Evolutionary conservation across 805 yeast species (phyloP), one percentile per base, ranked within the genome.

Genomic region (Candida hispaniensis): DNA sequence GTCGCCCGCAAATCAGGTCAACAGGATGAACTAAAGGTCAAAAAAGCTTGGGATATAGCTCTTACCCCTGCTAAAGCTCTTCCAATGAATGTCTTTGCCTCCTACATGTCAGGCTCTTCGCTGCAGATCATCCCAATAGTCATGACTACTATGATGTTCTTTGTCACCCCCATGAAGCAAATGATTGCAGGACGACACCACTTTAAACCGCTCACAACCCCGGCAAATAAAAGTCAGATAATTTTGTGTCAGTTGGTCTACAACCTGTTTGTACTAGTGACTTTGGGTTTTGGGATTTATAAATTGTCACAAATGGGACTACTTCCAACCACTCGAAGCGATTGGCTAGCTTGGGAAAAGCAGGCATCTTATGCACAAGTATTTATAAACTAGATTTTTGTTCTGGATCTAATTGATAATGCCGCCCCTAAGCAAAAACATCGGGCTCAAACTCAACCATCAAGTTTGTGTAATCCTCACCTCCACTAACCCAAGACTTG

Each of bases 261-360:
- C 46, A 43, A 73, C 5, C 42, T 60, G 7, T 59, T 66, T 39
- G 71, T 69, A 41, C 26, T 74, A 26, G 66, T 69, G 4, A 67
- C 75, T 34, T 61, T 86, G 59, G 69, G 64, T 3, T 71, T 83
- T 21, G 97, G 96, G 2, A 49, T 85, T 11, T 85, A 82, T 73
- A 91, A 91, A 55, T 60, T 91, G 41, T 74, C 79, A 47, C 62
- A 67, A 14, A 81, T 88, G 95, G 97, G 96, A 0, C 61, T 88
- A 44, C 73, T 88, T 41, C 98, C 98, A 14, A 81, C 79, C 47
- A 77, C 74, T 21, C 67, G 67, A 28, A 77, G 93, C 45, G 98
- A 88, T 52, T 91, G 97, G 97, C 59, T 88, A 11, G 74, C 83
- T 5, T 86, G 93, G 86, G 93, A 85, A n/a, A n/a, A n/a, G n/a